These are phyloP conservation scores for Backusella liffmaniae DNA, from an alignment of 192 early-diverging fungal genomes.

Conservation along the genomic window DNA sequence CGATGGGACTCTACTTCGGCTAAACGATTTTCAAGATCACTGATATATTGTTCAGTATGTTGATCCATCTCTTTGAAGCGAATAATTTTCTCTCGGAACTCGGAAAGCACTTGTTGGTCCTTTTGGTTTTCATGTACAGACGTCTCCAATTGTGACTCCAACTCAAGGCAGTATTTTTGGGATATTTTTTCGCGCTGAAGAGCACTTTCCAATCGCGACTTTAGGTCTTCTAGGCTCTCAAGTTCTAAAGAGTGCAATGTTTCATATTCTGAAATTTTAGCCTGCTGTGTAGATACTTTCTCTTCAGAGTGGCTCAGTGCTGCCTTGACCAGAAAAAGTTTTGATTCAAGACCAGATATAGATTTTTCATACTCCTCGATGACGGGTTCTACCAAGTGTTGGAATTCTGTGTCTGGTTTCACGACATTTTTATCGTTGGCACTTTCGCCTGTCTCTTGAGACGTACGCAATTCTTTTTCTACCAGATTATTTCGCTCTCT, in stretches of 20 bases:
- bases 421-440: not conserved
- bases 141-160: slow-evolving; percentile 32
- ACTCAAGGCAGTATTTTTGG: slow-evolving; percentile 41
- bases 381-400: slow-evolving; percentile 62
- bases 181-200: slow-evolving; percentile 42
- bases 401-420: slow-evolving; percentile 16
- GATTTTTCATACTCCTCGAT: slow-evolving; percentile 72
- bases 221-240: slow-evolving; percentile 39
- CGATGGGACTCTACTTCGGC: slow-evolving; percentile 13
- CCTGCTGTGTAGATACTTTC: slow-evolving; percentile 57
- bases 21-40: slow-evolving; percentile 31
- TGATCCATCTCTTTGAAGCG: slow-evolving; percentile 52
- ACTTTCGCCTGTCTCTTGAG: not conserved
- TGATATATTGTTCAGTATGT: slow-evolving; percentile 42
- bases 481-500: slow-evolving; percentile 24
- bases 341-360: slow-evolving; percentile 59
- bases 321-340: slow-evolving; percentile 56
- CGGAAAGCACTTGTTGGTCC: slow-evolving; percentile 33
- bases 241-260: slow-evolving; percentile 38
- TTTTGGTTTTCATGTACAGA: slow-evolving; percentile 23
- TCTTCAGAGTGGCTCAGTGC: slow-evolving; percentile 53
- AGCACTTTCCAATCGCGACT: slow-evolving; percentile 37
- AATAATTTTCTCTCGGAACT: slow-evolving; percentile 38
- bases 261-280: slow-evolving; percentile 47
- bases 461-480: slow-evolving; percentile 7